Evolutionary conservation across 169 alveolate species (phyloP).

Genomic region (Theileria equi): DNA sequence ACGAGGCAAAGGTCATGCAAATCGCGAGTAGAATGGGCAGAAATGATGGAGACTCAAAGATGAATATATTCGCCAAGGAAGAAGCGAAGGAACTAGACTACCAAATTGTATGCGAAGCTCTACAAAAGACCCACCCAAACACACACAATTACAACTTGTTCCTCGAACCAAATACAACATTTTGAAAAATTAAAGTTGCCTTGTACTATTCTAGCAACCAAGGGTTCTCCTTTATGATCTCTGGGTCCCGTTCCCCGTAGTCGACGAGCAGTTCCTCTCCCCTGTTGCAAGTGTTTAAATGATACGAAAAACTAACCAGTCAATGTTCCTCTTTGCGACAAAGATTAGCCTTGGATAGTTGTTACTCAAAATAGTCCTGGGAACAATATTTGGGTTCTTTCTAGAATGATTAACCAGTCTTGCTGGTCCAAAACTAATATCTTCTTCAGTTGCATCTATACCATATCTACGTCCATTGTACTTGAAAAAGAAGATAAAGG

Average conservation of each 20-base stretch:
- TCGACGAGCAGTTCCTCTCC: slow-evolving; percentile 86
- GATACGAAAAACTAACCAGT: slow-evolving; percentile 23
- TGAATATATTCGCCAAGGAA: slow-evolving; percentile 16
- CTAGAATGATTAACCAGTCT: slow-evolving; percentile 84
- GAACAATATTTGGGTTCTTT: slow-evolving; percentile 77
- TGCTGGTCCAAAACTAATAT: slow-evolving; percentile 79
- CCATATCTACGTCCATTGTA: slow-evolving; percentile 72
- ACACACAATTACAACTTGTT: slow-evolving; percentile 51
- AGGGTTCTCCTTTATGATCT: slow-evolving; percentile 75
- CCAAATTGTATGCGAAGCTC: slow-evolving; percentile 44
- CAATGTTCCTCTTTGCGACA: slow-evolving; percentile 74
- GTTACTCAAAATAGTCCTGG: slow-evolving; percentile 69
- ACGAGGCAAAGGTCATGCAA: slow-evolving; percentile 56
- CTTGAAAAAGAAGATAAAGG: slow-evolving; percentile 83
- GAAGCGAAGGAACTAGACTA: slow-evolving; percentile 59
- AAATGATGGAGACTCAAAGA: slow-evolving; percentile 29
- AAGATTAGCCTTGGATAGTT: slow-evolving; percentile 75
- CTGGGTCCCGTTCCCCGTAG: slow-evolving; percentile 84
- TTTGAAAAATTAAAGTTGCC: neutral
- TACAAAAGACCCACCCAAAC: slow-evolving; percentile 55
- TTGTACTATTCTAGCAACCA: slow-evolving; percentile 71
- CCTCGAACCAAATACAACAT: slow-evolving; percentile 54
- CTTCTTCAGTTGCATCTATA: slow-evolving; percentile 87
- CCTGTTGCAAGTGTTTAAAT: slow-evolving; percentile 10
- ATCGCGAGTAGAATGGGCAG: slow-evolving; percentile 26